These are phyloP conservation scores for Diutina neorugosa DNA, from an alignment of 1,139 yeast genomes.

Conservation along the genomic window DNA sequence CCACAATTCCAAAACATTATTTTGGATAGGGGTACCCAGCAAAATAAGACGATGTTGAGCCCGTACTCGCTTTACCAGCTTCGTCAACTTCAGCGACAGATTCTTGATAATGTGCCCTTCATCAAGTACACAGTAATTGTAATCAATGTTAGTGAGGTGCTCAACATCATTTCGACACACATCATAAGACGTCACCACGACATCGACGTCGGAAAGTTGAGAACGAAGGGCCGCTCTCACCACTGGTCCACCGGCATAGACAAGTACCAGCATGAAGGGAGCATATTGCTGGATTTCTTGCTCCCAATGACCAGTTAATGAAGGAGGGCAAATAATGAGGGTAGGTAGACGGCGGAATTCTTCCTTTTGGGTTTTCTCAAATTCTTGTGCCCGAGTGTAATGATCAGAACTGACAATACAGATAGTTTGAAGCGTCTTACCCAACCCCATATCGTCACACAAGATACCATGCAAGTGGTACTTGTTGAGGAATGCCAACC, in stretches of 20 bases:
- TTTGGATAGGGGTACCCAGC: conserved; percentile 97
- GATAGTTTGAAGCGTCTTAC: conserved; percentile 92
- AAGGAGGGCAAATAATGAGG: conserved; percentile 88
- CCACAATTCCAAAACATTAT: conserved; percentile 94
- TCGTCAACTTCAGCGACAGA: conserved; percentile 76
- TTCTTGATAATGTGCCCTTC: conserved; percentile 98
- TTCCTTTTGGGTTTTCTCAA: conserved; percentile 42
- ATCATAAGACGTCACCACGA: conserved; percentile 91
- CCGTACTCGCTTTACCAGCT: conserved; percentile 67
- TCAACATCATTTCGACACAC: conserved; percentile 88
- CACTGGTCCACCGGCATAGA: conserved; percentile 91
- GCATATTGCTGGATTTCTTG: conserved; percentile 88
- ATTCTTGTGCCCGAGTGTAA: conserved; percentile 67
- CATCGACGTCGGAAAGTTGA: conserved; percentile 50
- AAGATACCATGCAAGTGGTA: conserved; percentile 93
- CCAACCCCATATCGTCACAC: conserved; percentile 99
- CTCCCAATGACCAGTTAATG: conserved; percentile 98
- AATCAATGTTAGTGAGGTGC: conserved; percentile 46
- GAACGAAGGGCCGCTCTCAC: conserved; percentile 46
- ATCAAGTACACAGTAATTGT: conserved; percentile 91
- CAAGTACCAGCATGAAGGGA: conserved; percentile 71
- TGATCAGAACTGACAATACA: conserved; percentile 97
- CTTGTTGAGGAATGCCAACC: conserved; percentile 92
- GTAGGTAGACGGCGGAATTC: conserved; percentile 75
- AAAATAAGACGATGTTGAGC: conserved; percentile 87